Evolutionary conservation across 768 basidiomycete genomes (phyloP), one percentile per base, ranked within the genome.

Genomic region (Termitomyces sp.): DNA sequence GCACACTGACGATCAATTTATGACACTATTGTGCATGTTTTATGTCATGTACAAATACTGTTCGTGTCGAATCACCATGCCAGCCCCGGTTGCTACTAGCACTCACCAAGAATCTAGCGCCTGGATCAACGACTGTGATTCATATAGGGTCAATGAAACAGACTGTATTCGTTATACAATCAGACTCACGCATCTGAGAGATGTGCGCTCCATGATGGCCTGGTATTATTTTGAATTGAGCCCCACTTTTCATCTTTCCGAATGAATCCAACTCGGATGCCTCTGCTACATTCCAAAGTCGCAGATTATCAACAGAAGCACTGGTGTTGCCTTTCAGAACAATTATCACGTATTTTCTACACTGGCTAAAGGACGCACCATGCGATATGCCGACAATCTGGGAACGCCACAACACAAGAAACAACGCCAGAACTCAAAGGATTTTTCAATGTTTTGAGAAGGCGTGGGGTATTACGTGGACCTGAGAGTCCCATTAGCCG

Each of bases 171-270:
- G 51, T 15, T 10, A 54, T 8, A 55, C 10, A 25, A 61, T 25
- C 20, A 29, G 32, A 85, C 93, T 70, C 76, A 98, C 96, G 75
- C 85, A 98, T 91, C 69, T 94, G 88, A 3, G 94, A 96, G 4
- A 98, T 85, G 68, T 89, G 90, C 9, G 96, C 96, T 42, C 96
- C 95, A 74, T 97, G 93, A 76, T 97, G 96, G 0, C 96, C 96
- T 11, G 94, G 89, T 42, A 98, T 91, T 62, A 98, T 95, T 77
- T 94, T 95, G 81, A 96, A 98, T 58, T 88, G 92, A 17, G 89
- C 87, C 8, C 88, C 86, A 59, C 87, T 84, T 72, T 81, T 86
- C 61, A 77, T 75, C 70, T 82, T 86, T 58, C 85, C 84, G 53
- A 72, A 81, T 17, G 80, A 79, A 64, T 94, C 92, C 12, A 77